phyloP scores from a whole-genome alignment of 768 basidiomycete genomes.

The Infundibulicybe gibba region DNA sequence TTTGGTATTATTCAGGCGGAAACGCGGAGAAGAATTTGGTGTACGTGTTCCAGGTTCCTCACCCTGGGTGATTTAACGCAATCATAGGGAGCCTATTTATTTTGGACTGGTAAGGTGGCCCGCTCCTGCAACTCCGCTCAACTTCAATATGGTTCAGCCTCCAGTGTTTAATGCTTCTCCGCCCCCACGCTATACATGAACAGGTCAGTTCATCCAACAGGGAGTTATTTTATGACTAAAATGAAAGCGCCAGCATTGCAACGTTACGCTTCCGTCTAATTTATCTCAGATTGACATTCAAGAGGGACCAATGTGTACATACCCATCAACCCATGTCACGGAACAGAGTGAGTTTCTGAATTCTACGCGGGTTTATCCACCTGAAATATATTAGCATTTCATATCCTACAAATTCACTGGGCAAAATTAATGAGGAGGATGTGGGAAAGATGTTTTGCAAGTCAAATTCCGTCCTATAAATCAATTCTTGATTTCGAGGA shows the following conservation, averaged over 20 bases:
- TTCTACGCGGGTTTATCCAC: background rate
- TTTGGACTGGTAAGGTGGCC: slow-evolving; percentile 7
- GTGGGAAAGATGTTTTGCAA: slow-evolving; percentile 9
- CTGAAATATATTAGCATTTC: slow-evolving; percentile 2
- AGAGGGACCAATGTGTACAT: background rate
- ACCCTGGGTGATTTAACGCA: background rate
- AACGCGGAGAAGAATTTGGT: slow-evolving; percentile 6
- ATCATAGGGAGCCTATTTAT: slow-evolving; percentile 12
- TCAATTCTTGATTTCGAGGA: slow-evolving; percentile 3
- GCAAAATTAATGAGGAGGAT: slow-evolving; percentile 6
- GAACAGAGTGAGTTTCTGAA: slow-evolving; percentile 5
- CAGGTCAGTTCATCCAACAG: slow-evolving; percentile 1
- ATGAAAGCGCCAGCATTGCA: slow-evolving; percentile 7
- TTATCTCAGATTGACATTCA: slow-evolving; percentile 3
- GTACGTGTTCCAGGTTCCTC: background rate
- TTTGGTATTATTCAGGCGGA: slow-evolving; percentile 3
- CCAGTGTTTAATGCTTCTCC: slow-evolving; percentile 9
- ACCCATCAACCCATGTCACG: slow-evolving; percentile 4
- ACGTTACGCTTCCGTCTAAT: slow-evolving; percentile 5
- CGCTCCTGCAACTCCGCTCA: background rate
- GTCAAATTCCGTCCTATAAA: slow-evolving; percentile 1
- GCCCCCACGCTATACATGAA: slow-evolving; percentile 10
- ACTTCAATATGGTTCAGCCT: background rate
- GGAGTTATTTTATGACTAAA: background rate
- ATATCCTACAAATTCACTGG: slow-evolving; percentile 10